Base-by-base conservation (phyloP, 176 grass and related monocot genomes). In the Tillandsia leiboldiana region DNA sequence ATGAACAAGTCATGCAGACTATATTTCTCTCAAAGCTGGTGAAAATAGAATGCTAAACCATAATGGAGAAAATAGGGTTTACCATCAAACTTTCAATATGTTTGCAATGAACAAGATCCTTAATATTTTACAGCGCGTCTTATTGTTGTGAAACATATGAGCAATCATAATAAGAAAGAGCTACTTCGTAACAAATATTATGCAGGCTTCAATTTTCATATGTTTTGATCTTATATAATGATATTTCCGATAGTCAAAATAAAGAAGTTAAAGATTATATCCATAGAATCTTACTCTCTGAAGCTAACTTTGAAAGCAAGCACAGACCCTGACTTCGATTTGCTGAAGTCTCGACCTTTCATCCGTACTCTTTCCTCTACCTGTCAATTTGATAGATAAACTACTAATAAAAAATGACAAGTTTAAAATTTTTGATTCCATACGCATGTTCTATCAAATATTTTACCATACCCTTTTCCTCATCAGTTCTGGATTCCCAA, bases 401-500 rank as follows among this genome's bases (percentile, higher is more conserved):
- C 26, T 23, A 18, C 12, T 69, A 17, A 11, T 61, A 17, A 69
- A 11, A 56, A 57, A 8, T 28, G 58, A 20, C 26, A 24, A 47
- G 17, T 33, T 12, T 53, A 7, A 22, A 3, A 8, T 68, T 33
- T 50, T 62, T 42, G 0, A 59, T 59, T 59, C 15, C 12, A 20
- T 22, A 62, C 68, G 18, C 5, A 69, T 77, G 11, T 20, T 49
- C 53, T 57, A 42, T 49, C 50, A 59, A n/a, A 61, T 26, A 61
- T 59, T 61, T 15, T 28, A 50, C 12, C 61, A 53, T 23, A 90
- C 93, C 86, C 89, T 92, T 70, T 92, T 83, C 80, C 85, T 97
- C 93, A 92, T 97, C 64, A 92, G 76, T 26, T 97, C 89, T 6
- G 86, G 93, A 67, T 97, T 90, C 8, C 93, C 93, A 33, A 97